Percentiles rank a stretch among this genome's conserved stretches.
Evolutionary conservation across 352 stramenopile species (phyloP).

Genomic region (Globisporangium nodosum): DNA sequence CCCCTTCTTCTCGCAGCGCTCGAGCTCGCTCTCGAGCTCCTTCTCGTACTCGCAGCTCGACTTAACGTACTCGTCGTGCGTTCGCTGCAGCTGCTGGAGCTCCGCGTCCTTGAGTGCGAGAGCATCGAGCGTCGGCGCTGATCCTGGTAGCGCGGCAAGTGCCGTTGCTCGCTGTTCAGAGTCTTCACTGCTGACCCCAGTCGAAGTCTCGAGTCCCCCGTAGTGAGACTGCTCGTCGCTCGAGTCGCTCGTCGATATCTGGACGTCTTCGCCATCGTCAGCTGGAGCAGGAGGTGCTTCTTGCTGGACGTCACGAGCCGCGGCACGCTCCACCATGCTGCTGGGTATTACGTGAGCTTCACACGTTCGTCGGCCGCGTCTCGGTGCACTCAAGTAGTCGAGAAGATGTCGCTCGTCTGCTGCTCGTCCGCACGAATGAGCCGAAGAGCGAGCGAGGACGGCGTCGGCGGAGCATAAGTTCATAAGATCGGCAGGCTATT

Average conservation of each 20-base stretch:
- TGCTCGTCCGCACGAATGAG: too few relatives aligned
- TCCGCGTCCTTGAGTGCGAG: constrained; percentile 16
- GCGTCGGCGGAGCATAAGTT: background rate
- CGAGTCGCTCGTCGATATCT: too few relatives aligned
- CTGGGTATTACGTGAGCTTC: background rate
- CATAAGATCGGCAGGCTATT: background rate
- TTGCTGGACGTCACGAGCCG: background rate
- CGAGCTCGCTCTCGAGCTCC: constrained; percentile 57
- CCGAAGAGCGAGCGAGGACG: background rate
- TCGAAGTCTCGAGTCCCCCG: too few relatives aligned
- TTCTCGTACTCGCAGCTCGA: constrained; percentile 75
- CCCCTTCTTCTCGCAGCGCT: constrained; percentile 44
- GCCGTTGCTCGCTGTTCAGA: too few relatives aligned
- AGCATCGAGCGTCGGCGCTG: background rate
- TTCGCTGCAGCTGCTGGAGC: constrained; percentile 45
- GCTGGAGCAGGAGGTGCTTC: background rate
- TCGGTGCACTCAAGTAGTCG: too few relatives aligned
- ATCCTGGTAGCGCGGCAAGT: background rate
- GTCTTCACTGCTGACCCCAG: too few relatives aligned
- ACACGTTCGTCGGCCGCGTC: background rate
- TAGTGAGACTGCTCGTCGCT: too few relatives aligned
- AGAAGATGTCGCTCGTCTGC: too few relatives aligned
- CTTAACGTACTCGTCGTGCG: constrained; percentile 68
- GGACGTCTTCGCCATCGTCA: background rate
- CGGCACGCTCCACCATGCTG: background rate